Base-by-base conservation (phyloP, 106 monocot genomes). In the Dioscorea alata region DNA sequence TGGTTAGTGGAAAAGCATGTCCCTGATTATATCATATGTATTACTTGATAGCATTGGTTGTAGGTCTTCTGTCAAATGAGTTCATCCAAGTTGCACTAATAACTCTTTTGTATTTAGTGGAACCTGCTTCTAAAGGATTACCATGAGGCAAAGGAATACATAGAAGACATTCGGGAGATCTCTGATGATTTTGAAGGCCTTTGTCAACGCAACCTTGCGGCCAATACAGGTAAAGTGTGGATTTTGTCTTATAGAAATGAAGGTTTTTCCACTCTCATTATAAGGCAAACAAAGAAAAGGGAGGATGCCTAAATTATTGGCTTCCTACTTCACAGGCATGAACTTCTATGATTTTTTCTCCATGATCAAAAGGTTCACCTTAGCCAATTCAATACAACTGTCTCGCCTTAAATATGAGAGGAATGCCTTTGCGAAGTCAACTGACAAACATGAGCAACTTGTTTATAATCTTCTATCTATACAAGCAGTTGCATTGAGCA, bases 191-290 rank as follows among this genome's bases (percentile, higher is more conserved):
- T 99, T 84, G 92, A 99, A 71, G 79, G 90, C 50, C 72, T 99
- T n/a, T 99, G 97, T 70, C 97, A 99, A 74, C 77, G 92, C 16
- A 92, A 99, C 78, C 85, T 99, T 73, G 97, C 92, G 50, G 92
- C 87, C n/a, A 99, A 90, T 72, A 93, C 92, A 79, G 97, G 97
- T 93, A 78, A 53, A 56, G 24, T 12, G 25, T 60, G 49, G 32
- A 16, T 72, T 63, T 48, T 34, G 21, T 4, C 65, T 56, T 33
- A 1, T 62, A 17, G 23, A 16, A 6, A 67, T 63, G 17, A 63
- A 54, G 31, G 14, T 33, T 48, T 28, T 48, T 33, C 7, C 23
- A 23, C 32, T 58, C 25, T 21, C 18, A 12, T 35, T 33, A 42
- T 42, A 42, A 42, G 42, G 0, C 42, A 42, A 2, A 42, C 42